A percentile compares a stretch with the other conserved stretches of the same genome.
phyloP scores from a whole-genome alignment of 768 basidiomycete genomes.

The Russula sp. region DNA sequence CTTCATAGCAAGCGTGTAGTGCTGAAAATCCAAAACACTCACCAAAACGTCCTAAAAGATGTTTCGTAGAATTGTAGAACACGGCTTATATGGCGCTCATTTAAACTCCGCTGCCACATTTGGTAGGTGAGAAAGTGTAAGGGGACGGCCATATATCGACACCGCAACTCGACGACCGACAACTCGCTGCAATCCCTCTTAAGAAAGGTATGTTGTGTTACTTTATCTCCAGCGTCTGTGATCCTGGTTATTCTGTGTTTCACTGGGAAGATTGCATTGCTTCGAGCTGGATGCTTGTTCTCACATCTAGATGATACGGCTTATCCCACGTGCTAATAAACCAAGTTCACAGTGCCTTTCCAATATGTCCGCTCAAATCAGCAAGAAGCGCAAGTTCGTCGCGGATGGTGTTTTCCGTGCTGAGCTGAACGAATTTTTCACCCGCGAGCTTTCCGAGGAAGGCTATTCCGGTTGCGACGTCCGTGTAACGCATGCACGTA shows the following conservation, averaged over 20 bases:
- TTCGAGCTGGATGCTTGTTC: constrained; percentile 16
- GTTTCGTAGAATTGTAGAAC: background rate
- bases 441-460: constrained; percentile 95
- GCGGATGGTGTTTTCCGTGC: constrained; percentile 99
- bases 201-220: constrained; percentile 13
- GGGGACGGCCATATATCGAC: background rate
- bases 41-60: background rate
- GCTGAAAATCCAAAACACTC: constrained; percentile 14
- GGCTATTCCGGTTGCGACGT: constrained; percentile 99
- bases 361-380: constrained; percentile 76
- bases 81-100: background rate
- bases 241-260: background rate
- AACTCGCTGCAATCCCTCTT: background rate
- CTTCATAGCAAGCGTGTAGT: constrained; percentile 43
- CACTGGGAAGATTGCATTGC: background rate
- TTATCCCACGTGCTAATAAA: constrained; percentile 8
- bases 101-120: constrained; percentile 6
- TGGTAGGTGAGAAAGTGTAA: background rate
- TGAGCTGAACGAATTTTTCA: constrained; percentile 99
- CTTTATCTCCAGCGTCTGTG: background rate
- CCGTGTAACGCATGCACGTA: constrained; percentile 97
- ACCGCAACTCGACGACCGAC: background rate
- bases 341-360: background rate
- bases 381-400: constrained; percentile 98
- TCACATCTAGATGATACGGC: constrained; percentile 9